Base-by-base conservation (phyloP, 1,284 basidiomycete genomes). In the Cutaneotrichosporon mucoides region DNA sequence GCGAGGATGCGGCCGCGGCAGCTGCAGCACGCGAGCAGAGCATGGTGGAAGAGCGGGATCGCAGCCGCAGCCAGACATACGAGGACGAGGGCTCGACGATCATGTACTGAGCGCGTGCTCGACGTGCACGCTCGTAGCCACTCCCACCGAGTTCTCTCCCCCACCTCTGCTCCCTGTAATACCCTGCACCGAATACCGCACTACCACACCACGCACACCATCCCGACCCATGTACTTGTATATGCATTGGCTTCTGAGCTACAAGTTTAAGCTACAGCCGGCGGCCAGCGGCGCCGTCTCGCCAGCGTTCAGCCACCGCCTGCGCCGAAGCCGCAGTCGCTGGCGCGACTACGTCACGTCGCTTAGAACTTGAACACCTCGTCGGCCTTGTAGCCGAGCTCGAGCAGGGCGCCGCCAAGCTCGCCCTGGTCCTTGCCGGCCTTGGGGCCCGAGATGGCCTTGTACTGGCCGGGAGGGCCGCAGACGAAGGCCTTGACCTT, bases 401-500 rank as follows among this genome's bases (percentile, higher is more conserved):
- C 88, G 79, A 90, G 90, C 56, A 97, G 81, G 33, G 89, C 79
- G 46, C 93, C 93, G 38, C 82, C 83, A n/a, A 96, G 70, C 62
- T 85, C 84, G 35, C 93, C 93, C 78, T 96, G 93, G 77, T 90
- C 86, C 71, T 82, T 83, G 58, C 92, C 65, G 49, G 79, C 76
- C 70, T 82, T 82, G 50, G 75, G 67, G 37, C 81, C 81, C 54
- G 89, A 85, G 63, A 96, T 69, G 1, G 90, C 84, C 37, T 82
- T 83, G 37, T 95, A 87, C 76, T 95, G 91, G 7, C 83, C 84
- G 42, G 92, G 92, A n/a, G 92, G 91, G 84, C 89, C 92, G 73
- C 94, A 97, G 38, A 97, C 81, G 75, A 93, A 92, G 55, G 95
- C 81, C 81, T 92, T 93, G 71, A 91, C 82, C 80, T 92, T 94